Base-by-base conservation (phyloP, 2,329 filamentous ascomycete species). In the Aspergillus nomiae region DNA sequence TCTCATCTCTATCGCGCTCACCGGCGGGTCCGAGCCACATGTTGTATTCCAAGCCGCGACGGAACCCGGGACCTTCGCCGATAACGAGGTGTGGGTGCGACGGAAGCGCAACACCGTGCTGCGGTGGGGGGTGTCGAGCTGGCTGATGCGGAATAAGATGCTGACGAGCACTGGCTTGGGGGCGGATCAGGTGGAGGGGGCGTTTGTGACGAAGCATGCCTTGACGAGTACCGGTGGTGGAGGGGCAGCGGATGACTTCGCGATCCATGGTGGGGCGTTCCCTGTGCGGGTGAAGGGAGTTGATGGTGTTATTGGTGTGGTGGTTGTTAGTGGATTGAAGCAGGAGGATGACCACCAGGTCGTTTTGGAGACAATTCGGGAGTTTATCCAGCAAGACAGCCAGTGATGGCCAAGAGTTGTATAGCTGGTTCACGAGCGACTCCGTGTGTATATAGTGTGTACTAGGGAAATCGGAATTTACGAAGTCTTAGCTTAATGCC, bases 311-410 rank as follows among this genome's bases (percentile, higher is more conserved):
- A 88, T 93, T 10, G 91, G 86, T 0, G 88, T 92, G 1, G 87
- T 93, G 28, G 87, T 93, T 21, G 89, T 94, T 1, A 90, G 88
- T 71, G 92, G 91, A 5, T 76, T 94, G 75, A 90, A 88, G 80
- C 89, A 93, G 77, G 83, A 91, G 70, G 86, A 93, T 79, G 91
- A 94, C 76, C 92, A 95, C 76, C 87, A 87, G 10, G 86, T 93
- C 43, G 87, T 94, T 71, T 85, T 91, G 0, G 89, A 93, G 74
- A 87, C 87, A 1, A 82, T 93, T 48, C 82, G 82, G 69, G 84
- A 86, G 65, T 84, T 84, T 63, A 67, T 76, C 63, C 64, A 62
- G 11, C 38, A 64, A 58, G 68, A 67, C 12, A 43, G 43, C 14
- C 45, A 69, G 46, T 36, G 10, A 60, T 16, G 32, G 19, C 36